Evolutionary conservation across 2,329 filamentous ascomycete species (phyloP), one percentile per base, ranked within the genome.

Genomic region (Plenodomus biglobosus): DNA sequence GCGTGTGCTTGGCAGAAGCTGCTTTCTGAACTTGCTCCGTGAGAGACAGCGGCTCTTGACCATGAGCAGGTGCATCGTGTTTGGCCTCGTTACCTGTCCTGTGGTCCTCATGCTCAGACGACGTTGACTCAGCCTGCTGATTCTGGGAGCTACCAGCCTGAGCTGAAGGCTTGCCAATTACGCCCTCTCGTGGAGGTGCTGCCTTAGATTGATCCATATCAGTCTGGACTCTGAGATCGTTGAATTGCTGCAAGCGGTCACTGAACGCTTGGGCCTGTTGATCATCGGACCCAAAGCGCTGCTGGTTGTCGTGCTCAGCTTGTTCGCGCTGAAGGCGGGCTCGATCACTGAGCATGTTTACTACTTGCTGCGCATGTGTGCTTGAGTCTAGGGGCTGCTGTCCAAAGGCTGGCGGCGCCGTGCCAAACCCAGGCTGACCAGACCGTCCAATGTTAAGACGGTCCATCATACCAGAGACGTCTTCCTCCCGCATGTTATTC

Each of bases 11-110:
- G 5, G 79, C 78, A 36, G 81, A 81, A 16, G 76, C 78, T 5
- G 90, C 85, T 72, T 91, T 88, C 71, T 92, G 88, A 0, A 94
- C 88, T 71, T 92, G 89, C 69, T 95, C 86, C 3, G 88, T 91
- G 45, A 95, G 75, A 39, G 89, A 91, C 13, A 92, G 78, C 17
- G 78, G 71, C 52, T 84, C 78, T 41, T 76, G 74, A 30, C 73
- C 70, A n/a, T 42, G 38, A 24, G 53, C n/a, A 20, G 54, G 42
- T 18, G 34, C 21, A 13, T 58, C 46, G 2, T 36, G 44, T 8
- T 52, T 51, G 16, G 41, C 17, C 38, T 55, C 50, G 8, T 32
- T 38, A 36, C 30, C 50, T 42, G 66, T 53, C 38, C 48, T 43
- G 36, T 66, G 57, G 48, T 38, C 39, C 2, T 53, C 46, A 11